phyloP scores from a whole-genome alignment of 2,329 filamentous ascomycete species.

The Gyromitra esculenta region DNA sequence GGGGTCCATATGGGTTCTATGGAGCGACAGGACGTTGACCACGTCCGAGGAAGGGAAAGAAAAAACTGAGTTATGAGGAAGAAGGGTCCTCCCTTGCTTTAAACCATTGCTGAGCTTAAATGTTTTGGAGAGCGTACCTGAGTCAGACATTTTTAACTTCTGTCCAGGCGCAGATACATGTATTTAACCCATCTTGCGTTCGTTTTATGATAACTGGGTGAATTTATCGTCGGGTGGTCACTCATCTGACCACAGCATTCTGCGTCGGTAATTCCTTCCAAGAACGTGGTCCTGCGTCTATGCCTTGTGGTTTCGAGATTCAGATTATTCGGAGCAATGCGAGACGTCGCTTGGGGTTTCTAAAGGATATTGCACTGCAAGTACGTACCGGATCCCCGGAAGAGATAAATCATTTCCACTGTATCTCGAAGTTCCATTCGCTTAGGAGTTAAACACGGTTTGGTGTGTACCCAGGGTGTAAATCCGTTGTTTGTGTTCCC shows the following conservation, averaged over 20 bases:
- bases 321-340: conserved; percentile 17
- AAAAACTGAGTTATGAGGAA: conserved; percentile 19
- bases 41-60: not conserved
- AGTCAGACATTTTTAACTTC: conserved; percentile 15
- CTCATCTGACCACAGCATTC: conserved; percentile 11
- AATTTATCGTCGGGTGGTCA: not conserved
- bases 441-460: conserved; percentile 14
- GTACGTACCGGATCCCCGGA: conserved; percentile 15
- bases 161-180: not conserved
- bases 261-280: conserved; percentile 20
- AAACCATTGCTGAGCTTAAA: conserved; percentile 26
- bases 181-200: not conserved
- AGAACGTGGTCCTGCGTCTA: not conserved
- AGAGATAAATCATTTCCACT: conserved; percentile 32
- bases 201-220: not conserved
- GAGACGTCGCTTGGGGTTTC: conserved; percentile 35
- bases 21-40: conserved; percentile 17
- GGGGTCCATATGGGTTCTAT: not conserved
- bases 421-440: not conserved
- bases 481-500: conserved; percentile 10
- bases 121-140: conserved; percentile 1
- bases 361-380: conserved; percentile 19
- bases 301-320: conserved; percentile 13
- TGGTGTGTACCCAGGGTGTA: conserved; percentile 2
- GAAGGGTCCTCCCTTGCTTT: conserved; percentile 28